phyloP scores from a whole-genome alignment of 2,329 filamentous ascomycete species.

The Aspergillus sp. region DNA sequence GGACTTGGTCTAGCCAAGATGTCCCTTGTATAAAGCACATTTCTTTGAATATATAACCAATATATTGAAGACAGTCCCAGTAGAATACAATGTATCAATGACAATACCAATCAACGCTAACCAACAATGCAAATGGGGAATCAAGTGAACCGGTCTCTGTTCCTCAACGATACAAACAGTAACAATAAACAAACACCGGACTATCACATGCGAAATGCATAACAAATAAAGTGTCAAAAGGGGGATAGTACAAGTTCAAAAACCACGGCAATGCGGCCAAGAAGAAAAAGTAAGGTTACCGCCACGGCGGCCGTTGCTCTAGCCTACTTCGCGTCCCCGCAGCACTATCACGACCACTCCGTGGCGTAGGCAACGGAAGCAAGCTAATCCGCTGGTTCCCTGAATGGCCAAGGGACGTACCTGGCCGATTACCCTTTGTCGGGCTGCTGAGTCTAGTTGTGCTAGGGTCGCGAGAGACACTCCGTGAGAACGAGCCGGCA shows the following conservation, averaged over 20 bases:
- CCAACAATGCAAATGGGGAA: slow-evolving; percentile 14
- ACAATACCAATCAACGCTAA: slow-evolving; percentile 3
- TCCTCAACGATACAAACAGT: slow-evolving; percentile 12
- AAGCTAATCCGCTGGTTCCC: slow-evolving; percentile 33
- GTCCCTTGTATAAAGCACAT: neutral
- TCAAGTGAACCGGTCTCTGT: slow-evolving; percentile 11
- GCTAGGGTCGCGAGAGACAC: slow-evolving; percentile 17
- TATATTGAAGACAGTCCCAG: slow-evolving; percentile 2
- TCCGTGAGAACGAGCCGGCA: slow-evolving; percentile 27
- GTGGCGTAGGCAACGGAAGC: slow-evolving; percentile 31
- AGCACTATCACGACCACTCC: slow-evolving; percentile 24
- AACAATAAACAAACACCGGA: slow-evolving; percentile 7
- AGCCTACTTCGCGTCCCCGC: slow-evolving; percentile 16
- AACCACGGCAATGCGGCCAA: slow-evolving; percentile 13
- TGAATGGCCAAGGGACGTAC: slow-evolving; percentile 35
- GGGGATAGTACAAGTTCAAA: slow-evolving; percentile 5
- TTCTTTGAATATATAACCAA: neutral
- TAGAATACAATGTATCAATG: slow-evolving; percentile 3
- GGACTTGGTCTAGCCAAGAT: slow-evolving; percentile 15
- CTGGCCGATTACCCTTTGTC: slow-evolving; percentile 28
- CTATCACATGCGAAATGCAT: slow-evolving; percentile 7
- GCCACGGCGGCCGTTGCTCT: slow-evolving; percentile 32
- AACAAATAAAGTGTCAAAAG: slow-evolving; percentile 7
- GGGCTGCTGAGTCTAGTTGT: slow-evolving; percentile 15
- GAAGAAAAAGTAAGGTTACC: slow-evolving; percentile 13